Percentiles rank a stretch among this genome's conserved stretches.
These are phyloP conservation scores for Symbiodinium pilosum DNA, from an alignment of 73 alveolate genomes.

Conservation along the genomic window DNA sequence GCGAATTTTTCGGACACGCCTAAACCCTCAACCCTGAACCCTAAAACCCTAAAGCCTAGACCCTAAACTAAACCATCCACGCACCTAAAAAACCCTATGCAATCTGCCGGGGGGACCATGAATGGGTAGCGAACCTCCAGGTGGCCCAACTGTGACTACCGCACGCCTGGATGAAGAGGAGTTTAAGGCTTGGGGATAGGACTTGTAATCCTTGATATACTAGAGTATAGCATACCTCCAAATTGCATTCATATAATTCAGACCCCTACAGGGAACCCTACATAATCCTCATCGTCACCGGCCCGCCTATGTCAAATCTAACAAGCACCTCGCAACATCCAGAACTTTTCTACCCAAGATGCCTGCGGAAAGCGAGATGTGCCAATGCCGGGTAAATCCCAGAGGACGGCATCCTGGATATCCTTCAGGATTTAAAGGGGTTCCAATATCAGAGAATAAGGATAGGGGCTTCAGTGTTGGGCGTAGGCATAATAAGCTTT, in stretches of 20 bases:
- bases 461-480: not conserved
- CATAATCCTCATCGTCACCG: not conserved
- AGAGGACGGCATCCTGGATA: not conserved
- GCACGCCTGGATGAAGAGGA: too few species aligned
- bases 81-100: too few species aligned
- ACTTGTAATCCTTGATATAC: too few species aligned
- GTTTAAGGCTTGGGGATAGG: too few species aligned
- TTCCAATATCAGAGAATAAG: not conserved
- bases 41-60: too few species aligned
- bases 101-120: too few species aligned
- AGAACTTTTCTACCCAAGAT: not conserved
- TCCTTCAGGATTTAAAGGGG: not conserved
- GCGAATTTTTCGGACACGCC: too few species aligned
- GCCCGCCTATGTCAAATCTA: not conserved
- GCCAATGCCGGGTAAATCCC: not conserved
- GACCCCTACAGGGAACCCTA: not conserved
- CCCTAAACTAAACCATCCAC: too few species aligned
- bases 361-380: not conserved
- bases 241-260: not conserved
- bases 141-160: too few species aligned
- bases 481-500: too few species aligned
- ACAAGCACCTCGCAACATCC: not conserved
- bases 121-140: too few species aligned
- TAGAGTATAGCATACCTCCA: not conserved
- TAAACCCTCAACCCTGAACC: too few species aligned